phyloP scores from a whole-genome alignment of 129 eudicot species.

The Helianthus tuberosus region DNA sequence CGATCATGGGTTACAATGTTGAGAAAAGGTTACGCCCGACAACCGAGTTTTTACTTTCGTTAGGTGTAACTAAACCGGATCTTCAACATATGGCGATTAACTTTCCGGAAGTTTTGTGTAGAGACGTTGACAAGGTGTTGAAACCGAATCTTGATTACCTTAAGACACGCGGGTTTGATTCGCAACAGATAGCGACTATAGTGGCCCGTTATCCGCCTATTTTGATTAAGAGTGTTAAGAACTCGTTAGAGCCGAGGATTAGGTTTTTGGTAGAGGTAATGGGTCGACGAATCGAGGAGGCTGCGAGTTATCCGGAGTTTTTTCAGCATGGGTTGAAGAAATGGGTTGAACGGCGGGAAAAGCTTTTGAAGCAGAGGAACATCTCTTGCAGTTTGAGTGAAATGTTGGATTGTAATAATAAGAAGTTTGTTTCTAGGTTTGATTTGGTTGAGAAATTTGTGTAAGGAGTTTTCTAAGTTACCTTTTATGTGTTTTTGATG shows the following conservation, averaged over 20 bases:
- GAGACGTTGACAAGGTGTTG: conserved; percentile 81
- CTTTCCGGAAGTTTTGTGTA: conserved; percentile 79
- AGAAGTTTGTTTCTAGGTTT: conserved; percentile 76
- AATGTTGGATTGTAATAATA: conserved; percentile 86
- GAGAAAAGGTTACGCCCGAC: conserved; percentile 88
- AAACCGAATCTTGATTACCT: conserved; percentile 68
- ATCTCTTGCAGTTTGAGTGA: conserved; percentile 83
- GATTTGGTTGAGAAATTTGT: conserved; percentile 51
- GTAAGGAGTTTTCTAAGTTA: conserved; percentile 20
- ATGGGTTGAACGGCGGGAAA: conserved; percentile 75
- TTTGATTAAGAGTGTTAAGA: conserved; percentile 78
- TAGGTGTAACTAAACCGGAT: conserved; percentile 67
- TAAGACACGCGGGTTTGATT: conserved; percentile 59
- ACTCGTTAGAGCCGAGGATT: conserved; percentile 86
- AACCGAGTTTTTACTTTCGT: conserved; percentile 61
- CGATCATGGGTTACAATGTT: conserved; percentile 84
- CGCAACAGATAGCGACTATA: conserved; percentile 63
- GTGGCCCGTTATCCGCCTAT: conserved; percentile 84
- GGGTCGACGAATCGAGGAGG: conserved; percentile 77
- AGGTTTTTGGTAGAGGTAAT: conserved; percentile 83
- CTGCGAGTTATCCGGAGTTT: conserved; percentile 73
- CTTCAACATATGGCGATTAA: conserved; percentile 72
- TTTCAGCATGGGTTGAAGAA: conserved; percentile 90
- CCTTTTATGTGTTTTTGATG: conserved; percentile 20
- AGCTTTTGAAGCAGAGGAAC: conserved; percentile 59